phyloP scores from a whole-genome alignment of 805 yeast species.

The Yarrowia sp. region DNA sequence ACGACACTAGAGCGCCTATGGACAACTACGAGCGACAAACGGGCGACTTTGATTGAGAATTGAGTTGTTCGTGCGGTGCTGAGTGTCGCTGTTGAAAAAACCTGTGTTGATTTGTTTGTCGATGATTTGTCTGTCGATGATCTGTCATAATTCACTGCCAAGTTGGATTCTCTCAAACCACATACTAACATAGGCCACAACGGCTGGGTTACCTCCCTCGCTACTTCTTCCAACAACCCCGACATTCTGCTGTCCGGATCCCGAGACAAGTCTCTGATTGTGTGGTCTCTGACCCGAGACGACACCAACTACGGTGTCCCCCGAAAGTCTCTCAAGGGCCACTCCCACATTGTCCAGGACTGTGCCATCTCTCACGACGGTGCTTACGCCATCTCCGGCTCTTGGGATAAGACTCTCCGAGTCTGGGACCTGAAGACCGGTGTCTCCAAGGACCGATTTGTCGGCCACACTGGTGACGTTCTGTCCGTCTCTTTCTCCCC shows the following conservation, averaged over 20 bases:
- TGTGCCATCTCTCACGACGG: slow-evolving; percentile 98
- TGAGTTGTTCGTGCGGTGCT: too few species aligned
- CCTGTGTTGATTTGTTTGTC: too few species aligned
- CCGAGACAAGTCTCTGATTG: slow-evolving; percentile 97
- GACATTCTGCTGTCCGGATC: slow-evolving; percentile 97
- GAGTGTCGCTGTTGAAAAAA: too few species aligned
- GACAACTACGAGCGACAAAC: too few species aligned
- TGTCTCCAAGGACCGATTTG: slow-evolving; percentile 91
- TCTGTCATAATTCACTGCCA: too few species aligned
- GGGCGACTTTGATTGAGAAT: too few species aligned
- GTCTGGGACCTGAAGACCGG: slow-evolving; percentile 97
- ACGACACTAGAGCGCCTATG: too few species aligned
- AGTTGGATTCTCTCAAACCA: too few species aligned
- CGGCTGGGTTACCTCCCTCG: slow-evolving; percentile 98
- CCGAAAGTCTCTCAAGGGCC: slow-evolving; percentile 96
- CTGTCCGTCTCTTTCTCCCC: slow-evolving; percentile 95
- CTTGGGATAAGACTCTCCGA: slow-evolving; percentile 99
- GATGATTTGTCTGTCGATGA: too few species aligned
- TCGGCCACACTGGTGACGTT: slow-evolving; percentile 98
- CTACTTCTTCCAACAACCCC: slow-evolving; percentile 98
- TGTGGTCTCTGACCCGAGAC: slow-evolving; percentile 97
- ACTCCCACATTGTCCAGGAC: slow-evolving; percentile 98
- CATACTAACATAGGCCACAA: slow-evolving; percentile 61
- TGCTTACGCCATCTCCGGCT: slow-evolving; percentile 95
- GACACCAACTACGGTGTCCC: slow-evolving; percentile 98